Evolutionary conservation across 2,329 filamentous ascomycete species (phyloP), one percentile per base, ranked within the genome.

Genomic region (Gliomastix tumulicola): DNA sequence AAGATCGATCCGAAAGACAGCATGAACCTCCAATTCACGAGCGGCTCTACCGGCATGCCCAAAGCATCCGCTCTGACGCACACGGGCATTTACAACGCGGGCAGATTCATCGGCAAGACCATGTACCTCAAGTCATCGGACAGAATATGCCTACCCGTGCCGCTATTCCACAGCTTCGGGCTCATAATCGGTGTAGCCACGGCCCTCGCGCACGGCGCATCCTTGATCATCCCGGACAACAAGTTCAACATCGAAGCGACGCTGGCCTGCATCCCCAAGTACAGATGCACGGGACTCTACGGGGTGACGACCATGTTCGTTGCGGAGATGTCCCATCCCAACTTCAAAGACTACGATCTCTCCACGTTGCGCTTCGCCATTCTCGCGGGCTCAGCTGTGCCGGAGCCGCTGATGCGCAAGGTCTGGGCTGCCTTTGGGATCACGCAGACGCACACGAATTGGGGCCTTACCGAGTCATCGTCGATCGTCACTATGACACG

Each of bases 151-250:
- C 17, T 13, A 7, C 25, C 25, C 17, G 13, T 16, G 3, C 78
- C 78, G 0, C 61, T 82, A 4, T 82, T 82, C 55, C 78, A 82
- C 50, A 85, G 81, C 54, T 86, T 86, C 46, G 82, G 82, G n/a
- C 74, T 76, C 39, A 79, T 84, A 18, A 59, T 85, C 3, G 82
- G 82, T 8, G 82, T 82, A 48, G 79, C 85, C 68, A 78, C 81
- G 1, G 81, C 76, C 2, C 74, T 78, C 10, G 82, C 78, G 1
- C 79, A 84, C 39, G 73, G 57, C 30, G 46, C 74, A 2, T 59
- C 74, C 12, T 81, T 86, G 34, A 72, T 84, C 5, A 82, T 84
- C 44, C 81, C 82, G 0, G 63, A 71, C 2, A 79, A 84, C 57
- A 74, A 74, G 3, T 86, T 84, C 58, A 66, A 83, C 43, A 69